Conservation (phyloP, 768 basidiomycete species). For the Xerocomellus intermedius region DNA sequence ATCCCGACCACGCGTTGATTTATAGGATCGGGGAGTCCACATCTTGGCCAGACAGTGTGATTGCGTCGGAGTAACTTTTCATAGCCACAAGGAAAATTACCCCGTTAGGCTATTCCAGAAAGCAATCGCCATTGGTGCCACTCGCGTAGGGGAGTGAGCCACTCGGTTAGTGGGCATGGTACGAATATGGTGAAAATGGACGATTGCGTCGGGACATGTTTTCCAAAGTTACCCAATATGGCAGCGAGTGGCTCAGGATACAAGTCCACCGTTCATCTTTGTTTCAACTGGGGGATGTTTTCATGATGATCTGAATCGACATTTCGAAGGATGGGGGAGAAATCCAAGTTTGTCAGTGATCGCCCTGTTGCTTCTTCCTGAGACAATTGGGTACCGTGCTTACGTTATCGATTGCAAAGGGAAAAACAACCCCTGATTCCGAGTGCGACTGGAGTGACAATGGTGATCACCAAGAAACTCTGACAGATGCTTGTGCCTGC, state of each 20-base stretch:
- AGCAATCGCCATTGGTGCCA: constrained; percentile 23
- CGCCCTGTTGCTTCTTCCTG: not conserved
- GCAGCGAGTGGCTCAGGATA: constrained; percentile 13
- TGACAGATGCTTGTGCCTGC: not conserved
- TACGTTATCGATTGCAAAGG: constrained; percentile 1
- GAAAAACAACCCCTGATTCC: constrained; percentile 1
- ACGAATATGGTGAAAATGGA: constrained; percentile 7
- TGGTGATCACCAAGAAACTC: not conserved
- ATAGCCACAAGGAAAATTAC: constrained; percentile 8
- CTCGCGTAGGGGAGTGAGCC: constrained; percentile 21
- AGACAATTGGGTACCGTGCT: constrained; percentile 8
- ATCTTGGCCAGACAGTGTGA: constrained; percentile 18
- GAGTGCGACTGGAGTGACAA: too few relatives aligned
- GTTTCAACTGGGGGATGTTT: not conserved
- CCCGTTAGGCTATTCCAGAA: constrained; percentile 15
- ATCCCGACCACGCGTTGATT: constrained; percentile 15
- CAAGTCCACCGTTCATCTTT: not conserved
- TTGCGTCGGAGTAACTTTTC: constrained; percentile 25
- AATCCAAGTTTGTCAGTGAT: not conserved
- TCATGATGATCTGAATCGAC: not conserved
- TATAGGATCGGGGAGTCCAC: constrained; percentile 15
- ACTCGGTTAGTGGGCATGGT: constrained; percentile 18
- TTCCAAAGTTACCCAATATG: constrained; percentile 11
- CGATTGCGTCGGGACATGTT: constrained; percentile 26
- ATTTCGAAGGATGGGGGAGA: not conserved